Conservation (phyloP, 1,284 basidiomycete genomes). For the Ganoderma sinense region DNA sequence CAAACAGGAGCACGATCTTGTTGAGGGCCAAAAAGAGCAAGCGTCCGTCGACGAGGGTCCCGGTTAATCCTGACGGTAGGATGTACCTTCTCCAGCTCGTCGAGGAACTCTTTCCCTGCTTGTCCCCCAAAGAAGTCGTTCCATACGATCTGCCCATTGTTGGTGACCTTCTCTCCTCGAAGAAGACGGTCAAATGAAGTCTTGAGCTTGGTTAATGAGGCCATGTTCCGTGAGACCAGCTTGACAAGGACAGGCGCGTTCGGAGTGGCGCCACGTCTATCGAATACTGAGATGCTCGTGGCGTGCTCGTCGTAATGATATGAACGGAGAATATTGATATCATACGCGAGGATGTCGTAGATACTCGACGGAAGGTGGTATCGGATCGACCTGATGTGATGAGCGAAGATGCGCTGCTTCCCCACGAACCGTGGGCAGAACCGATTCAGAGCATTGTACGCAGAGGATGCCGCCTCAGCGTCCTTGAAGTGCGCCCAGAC, state of each 20-base stretch:
- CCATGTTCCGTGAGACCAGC: conserved; percentile 53
- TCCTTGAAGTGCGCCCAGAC: conserved; percentile 63
- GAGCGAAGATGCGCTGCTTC: conserved; percentile 51
- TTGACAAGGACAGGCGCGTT: conserved; percentile 45
- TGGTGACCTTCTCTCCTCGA: conserved; percentile 61
- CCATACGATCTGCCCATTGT: conserved; percentile 63
- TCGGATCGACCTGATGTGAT: conserved; percentile 56
- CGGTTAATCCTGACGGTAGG: conserved; percentile 51
- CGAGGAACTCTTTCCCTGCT: conserved; percentile 53
- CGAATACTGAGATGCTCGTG: conserved; percentile 34
- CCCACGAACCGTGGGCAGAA: conserved; percentile 53
- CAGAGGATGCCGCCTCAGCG: conserved; percentile 54
- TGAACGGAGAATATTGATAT: conserved; percentile 36
- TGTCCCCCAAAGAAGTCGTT: conserved; percentile 60
- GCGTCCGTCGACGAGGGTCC: conserved; percentile 47
- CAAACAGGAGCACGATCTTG: conserved; percentile 48
- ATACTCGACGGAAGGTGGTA: conserved; percentile 48
- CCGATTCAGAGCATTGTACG: conserved; percentile 52
- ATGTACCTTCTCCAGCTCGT: conserved; percentile 46
- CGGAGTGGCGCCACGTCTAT: conserved; percentile 18
- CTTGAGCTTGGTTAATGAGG: conserved; percentile 60
- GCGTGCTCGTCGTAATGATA: conserved; percentile 29
- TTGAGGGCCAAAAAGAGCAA: conserved; percentile 62
- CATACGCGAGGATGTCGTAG: conserved; percentile 41
- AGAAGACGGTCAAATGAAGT: conserved; percentile 64